Evolutionary conservation across 768 basidiomycete species (phyloP), one percentile per base, ranked within the genome.

Genomic region (Amanita pseudoporphyria): DNA sequence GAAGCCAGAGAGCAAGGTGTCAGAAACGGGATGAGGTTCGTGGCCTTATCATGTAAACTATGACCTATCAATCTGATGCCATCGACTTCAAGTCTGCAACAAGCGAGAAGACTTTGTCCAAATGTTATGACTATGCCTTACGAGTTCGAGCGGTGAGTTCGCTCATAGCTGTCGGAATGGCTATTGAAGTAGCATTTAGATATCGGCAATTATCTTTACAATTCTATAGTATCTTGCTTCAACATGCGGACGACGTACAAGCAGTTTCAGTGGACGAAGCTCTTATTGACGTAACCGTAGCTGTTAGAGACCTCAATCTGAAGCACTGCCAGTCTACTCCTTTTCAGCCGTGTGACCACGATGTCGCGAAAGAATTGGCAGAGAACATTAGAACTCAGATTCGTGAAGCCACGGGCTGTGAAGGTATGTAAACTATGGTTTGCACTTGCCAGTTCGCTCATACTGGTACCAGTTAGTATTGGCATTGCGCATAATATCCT

Each of bases 191-290:
- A n/a, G 35, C 12, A 38, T 13, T 21, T 39, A 93, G 89, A 58
- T 95, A 93, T 67, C 92, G 87, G 60, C 69, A 84, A 48, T 71
- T 84, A 47, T 93, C 95, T 0, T 65, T 93, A 45, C 74, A 83
- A 32, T 97, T 98, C 63, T 98, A 99, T 64, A 91, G 87, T 4
- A 86, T 96, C 47, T 73, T 98, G 28, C 88, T 97, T 82, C 70
- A 76, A 0, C 81, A 87, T 59, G 89, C 91, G 19, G 90, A 96
- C 58, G 90, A 93, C 56, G 71, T 98, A 2, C 84, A 97, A 66
- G 93, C 94, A 1, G 94, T 97, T 13, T 95, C 92, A 1, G 88
- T 98, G 5, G 96, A 99, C 53, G 96, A 99, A 62, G 95, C 92
- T 0, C 74, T 97, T 19, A 81, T 98, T 52, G 94, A 97, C 51